Conservation (phyloP, 177 flowering plant genomes). For the Telopea speciosissima region DNA sequence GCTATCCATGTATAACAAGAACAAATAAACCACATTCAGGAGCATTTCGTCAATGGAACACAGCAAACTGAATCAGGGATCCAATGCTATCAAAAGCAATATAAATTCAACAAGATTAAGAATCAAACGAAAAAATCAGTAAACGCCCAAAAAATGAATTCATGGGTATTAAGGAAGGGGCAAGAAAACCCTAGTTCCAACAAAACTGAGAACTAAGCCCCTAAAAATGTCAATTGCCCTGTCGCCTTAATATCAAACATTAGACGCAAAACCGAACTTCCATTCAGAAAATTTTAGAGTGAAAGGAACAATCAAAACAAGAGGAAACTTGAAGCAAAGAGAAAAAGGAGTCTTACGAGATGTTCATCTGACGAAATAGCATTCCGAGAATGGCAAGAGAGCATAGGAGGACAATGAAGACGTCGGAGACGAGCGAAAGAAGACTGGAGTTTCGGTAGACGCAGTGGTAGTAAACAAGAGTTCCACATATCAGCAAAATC, state of each 20-base stretch:
- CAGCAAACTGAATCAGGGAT: background rate
- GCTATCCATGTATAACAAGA: no score
- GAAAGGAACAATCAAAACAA: background rate
- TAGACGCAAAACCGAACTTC: background rate
- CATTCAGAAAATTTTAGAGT: background rate
- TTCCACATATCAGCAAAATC: constrained; percentile 57
- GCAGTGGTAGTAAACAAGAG: constrained; percentile 87
- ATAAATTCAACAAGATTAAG: background rate
- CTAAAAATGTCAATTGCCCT: background rate
- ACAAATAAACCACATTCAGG: no score
- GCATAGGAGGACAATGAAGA: constrained; percentile 91
- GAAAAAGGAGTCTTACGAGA: constrained; percentile 38
- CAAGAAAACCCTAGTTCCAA: constrained; percentile 2
- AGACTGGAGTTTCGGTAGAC: constrained; percentile 68
- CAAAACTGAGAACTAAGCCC: background rate
- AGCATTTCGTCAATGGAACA: no score
- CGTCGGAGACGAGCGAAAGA: constrained; percentile 79
- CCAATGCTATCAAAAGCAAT: background rate
- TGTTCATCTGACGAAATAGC: constrained; percentile 92
- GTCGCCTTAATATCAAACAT: background rate
- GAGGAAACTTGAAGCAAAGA: background rate
- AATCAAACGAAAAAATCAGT: background rate
- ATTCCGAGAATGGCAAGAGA: constrained; percentile 96
- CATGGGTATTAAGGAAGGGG: background rate
- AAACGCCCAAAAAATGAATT: background rate